A percentile compares a stretch with the other conserved stretches of the same genome.
Conservation (phyloP, 371 early-diverging fungal species). For the Circinella minor region DNA sequence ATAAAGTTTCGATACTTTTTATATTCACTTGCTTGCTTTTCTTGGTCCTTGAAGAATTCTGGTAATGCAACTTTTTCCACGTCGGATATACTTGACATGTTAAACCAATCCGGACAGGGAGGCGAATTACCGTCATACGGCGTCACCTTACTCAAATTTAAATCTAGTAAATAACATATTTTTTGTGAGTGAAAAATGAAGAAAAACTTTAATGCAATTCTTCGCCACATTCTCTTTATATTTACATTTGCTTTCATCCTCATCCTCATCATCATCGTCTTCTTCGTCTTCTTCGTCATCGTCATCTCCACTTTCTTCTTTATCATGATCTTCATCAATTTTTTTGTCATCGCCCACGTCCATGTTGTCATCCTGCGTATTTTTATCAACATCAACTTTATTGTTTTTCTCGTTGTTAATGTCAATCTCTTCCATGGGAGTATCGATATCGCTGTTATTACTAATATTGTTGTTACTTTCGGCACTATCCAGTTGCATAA, state of each 20-base stretch:
- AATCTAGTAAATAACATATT: neutral
- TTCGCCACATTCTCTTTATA: too few species aligned
- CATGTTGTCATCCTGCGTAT: too few species aligned
- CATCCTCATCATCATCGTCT: too few species aligned
- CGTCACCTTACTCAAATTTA: slow-evolving; percentile 11
- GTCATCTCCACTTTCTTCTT: too few species aligned
- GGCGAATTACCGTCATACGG: slow-evolving; percentile 30
- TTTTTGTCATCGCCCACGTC: too few species aligned
- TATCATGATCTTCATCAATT: too few species aligned
- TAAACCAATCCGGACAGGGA: slow-evolving; percentile 76
- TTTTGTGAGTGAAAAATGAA: too few species aligned
- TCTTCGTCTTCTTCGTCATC: too few species aligned
- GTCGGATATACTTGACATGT: slow-evolving; percentile 73
- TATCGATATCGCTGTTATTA: neutral
- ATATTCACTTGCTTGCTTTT: slow-evolving; percentile 80
- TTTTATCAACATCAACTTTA: too few species aligned
- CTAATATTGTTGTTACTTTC: neutral
- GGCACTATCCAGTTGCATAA: neutral
- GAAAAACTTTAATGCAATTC: too few species aligned
- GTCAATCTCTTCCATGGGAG: neutral
- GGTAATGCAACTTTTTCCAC: slow-evolving; percentile 89
- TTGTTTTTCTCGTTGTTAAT: neutral
- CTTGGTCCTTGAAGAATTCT: slow-evolving; percentile 86
- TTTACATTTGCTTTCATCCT: too few species aligned
- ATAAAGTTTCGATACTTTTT: slow-evolving; percentile 92